A percentile compares a stretch with the other conserved stretches of the same genome.
Conservation (phyloP, 768 basidiomycete species). For the Suillus tomentosus region DNA sequence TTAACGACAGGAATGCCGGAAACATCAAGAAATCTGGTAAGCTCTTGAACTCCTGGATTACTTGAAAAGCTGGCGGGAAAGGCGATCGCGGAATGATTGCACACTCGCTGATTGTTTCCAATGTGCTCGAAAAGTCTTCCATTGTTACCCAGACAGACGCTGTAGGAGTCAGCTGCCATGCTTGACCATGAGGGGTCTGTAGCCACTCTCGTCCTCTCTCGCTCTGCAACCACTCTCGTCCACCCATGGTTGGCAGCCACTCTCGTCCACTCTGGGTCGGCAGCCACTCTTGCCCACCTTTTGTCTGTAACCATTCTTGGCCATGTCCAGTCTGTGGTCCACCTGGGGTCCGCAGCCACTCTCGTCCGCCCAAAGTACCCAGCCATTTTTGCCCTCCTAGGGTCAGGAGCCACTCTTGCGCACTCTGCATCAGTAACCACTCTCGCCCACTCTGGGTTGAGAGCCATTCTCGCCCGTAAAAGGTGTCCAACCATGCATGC, state of each 20-base stretch:
- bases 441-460: not conserved
- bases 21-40: conserved; percentile 3
- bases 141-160: not conserved
- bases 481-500: not conserved
- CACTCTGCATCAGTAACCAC: not conserved
- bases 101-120: not conserved
- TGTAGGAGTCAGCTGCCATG: not conserved
- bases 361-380: not conserved
- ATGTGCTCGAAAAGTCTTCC: not conserved
- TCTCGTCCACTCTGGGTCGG: not conserved
- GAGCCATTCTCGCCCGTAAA: not conserved
- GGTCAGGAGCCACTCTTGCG: not conserved
- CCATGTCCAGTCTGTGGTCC: not conserved
- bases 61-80: not conserved
- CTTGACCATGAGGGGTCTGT: not conserved
- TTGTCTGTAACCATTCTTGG: not conserved
- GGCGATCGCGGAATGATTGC: not conserved
- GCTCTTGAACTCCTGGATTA: not conserved
- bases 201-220: not conserved
- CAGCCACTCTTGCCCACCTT: not conserved
- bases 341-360: not conserved
- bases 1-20: not conserved
- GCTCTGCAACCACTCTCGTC: not conserved
- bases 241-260: not conserved
- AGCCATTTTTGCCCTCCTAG: not conserved